Evolutionary conservation across 2,329 filamentous ascomycete species (phyloP), one percentile per base, ranked within the genome.

Genomic region (Trichoderma semiorbis): DNA sequence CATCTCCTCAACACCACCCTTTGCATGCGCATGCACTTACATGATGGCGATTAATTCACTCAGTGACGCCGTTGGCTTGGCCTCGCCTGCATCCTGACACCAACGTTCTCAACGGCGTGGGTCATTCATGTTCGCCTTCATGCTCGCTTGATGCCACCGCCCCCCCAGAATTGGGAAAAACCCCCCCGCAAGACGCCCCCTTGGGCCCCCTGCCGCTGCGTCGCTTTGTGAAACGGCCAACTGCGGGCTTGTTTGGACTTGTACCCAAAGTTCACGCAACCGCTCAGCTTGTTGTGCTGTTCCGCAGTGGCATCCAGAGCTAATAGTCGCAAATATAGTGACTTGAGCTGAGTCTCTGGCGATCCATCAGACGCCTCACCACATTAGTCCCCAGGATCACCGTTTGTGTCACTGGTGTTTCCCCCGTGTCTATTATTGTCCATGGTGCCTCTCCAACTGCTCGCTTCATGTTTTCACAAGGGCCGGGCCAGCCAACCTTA

Each of bases 401-500:
- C 30, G 43, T 32, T 30, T 60, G 55, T 68, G 36, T 32, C 34
- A 60, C 63, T 66, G 28, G 47, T 26, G 24, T 24, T 55, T 36
- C 63, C 43, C 36, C 55, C 32, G 55, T 39, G 28, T 58, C 53
- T 43, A 47, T 24, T 47, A 34, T 47, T 34, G 28, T 32, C 34
- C 7, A 39, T 7, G 21, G 18, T 58, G 11, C 4, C 16, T 32
- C 28, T 50, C 36, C 55, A 39, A 58, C 53, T 30, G 7, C 39
- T 61, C 39, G 55, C 28, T 53, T 53, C 67, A 8, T 34, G 57
- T 53, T 69, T 69, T 36, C 34, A n/a, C 57, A 69, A 62, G 67
- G 67, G 39, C 34, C 39, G 57, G 28, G 57, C 57, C 57, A 61
- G 67, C 39, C 57, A 69, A 69, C 67, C 67, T 69, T 69, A 69